These are phyloP conservation scores for Pseudonectria buxi DNA, from an alignment of 2,329 filamentous ascomycete species.

Conservation along the genomic window DNA sequence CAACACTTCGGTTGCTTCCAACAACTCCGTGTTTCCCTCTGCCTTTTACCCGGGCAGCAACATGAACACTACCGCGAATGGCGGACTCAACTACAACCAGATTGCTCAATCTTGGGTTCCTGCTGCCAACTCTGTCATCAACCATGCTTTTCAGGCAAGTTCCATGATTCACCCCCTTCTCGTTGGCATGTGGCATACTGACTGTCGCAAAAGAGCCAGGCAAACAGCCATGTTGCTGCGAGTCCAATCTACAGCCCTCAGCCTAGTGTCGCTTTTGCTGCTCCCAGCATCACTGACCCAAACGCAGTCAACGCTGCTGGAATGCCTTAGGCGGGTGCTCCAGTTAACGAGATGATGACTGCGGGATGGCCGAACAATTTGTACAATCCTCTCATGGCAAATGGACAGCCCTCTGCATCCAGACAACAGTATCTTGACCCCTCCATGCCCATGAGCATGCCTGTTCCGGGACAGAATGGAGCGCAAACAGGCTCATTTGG, in stretches of 20 bases:
- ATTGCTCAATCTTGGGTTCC: conserved; percentile 15
- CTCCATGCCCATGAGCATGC: too few species aligned
- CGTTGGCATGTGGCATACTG: background rate
- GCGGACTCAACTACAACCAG: background rate
- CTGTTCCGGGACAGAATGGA: too few species aligned
- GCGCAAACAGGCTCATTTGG: too few species aligned
- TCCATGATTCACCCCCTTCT: background rate
- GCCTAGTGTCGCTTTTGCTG: conserved; percentile 1
- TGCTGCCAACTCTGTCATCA: conserved; percentile 17
- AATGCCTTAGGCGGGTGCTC: conserved; percentile 20
- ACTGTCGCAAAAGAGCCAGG: background rate
- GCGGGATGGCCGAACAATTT: background rate
- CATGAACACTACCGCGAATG: too few species aligned
- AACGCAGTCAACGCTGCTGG: conserved; percentile 1
- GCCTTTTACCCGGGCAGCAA: too few species aligned
- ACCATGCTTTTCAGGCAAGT: conserved; percentile 15
- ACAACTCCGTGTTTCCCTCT: too few species aligned
- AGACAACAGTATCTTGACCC: too few species aligned
- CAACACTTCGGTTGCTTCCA: too few species aligned
- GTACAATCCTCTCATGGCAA: background rate
- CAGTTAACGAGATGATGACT: conserved; percentile 3
- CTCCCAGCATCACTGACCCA: conserved; percentile 11
- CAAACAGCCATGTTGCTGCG: background rate
- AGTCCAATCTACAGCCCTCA: background rate
- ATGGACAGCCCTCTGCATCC: background rate